These are phyloP conservation scores for Larix sibirica DNA, from an alignment of 83 land plant species.

Conservation along the genomic window DNA sequence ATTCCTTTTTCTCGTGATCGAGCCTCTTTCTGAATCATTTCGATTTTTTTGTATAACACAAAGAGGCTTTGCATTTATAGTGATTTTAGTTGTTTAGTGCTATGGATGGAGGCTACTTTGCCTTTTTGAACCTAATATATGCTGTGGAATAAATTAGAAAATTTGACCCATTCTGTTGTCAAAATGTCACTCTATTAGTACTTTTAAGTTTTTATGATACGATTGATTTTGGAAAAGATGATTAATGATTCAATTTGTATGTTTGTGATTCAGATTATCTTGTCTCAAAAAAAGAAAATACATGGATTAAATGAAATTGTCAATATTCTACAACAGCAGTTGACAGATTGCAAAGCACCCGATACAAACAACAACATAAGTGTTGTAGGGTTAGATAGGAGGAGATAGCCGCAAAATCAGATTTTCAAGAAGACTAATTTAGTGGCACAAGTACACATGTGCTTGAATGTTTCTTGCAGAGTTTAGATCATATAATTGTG, in stretches of 20 bases:
- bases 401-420: neutral
- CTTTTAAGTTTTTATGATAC: no score
- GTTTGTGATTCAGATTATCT: constrained; percentile 45
- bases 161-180: neutral
- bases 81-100: neutral
- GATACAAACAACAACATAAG: constrained; percentile 22
- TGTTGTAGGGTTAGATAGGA: neutral
- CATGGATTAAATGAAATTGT: constrained; percentile 55
- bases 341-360: constrained; percentile 35
- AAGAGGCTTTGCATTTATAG: neutral
- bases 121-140: neutral
- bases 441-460: neutral
- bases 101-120: neutral
- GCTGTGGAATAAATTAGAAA: neutral
- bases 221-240: neutral
- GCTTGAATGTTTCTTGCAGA: neutral
- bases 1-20: neutral
- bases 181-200: neutral
- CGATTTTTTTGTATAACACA: neutral
- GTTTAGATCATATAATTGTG: neutral
- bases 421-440: neutral
- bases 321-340: constrained; percentile 37
- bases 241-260: neutral
- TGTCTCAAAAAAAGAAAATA: constrained; percentile 66
- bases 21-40: neutral